These are phyloP conservation scores for Smallanthus sonchifolius DNA, from an alignment of 129 eudicot species.

Conservation along the genomic window DNA sequence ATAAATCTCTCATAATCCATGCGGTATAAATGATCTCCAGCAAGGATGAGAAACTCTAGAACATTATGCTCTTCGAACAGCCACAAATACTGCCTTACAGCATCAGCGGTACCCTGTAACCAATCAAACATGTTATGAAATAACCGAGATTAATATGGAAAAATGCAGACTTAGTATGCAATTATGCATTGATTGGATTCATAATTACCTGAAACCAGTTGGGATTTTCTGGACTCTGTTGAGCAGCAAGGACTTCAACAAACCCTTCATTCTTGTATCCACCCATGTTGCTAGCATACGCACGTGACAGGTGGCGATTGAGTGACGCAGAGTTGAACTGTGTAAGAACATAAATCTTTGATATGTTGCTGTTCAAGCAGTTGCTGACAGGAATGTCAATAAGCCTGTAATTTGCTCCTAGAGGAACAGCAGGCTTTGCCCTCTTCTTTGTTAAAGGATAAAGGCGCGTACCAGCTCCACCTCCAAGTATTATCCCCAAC, in stretches of 20 bases:
- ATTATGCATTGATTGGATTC: background rate
- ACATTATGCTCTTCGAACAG: conserved; percentile 97
- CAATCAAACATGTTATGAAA: background rate
- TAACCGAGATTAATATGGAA: background rate
- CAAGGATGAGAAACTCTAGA: conserved; percentile 78
- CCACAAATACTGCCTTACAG: conserved; percentile 97
- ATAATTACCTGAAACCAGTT: conserved; percentile 90
- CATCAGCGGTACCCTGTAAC: conserved; percentile 95
- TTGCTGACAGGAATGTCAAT: conserved; percentile 98
- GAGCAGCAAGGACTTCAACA: conserved; percentile 99
- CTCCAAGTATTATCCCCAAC: conserved; percentile 96
- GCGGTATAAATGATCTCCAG: conserved; percentile 93
- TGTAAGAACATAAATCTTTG: conserved; percentile 90
- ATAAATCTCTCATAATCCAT: conserved; percentile 95
- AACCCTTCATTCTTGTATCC: conserved; percentile 98
- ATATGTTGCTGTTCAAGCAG: conserved; percentile 90
- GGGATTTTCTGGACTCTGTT: conserved; percentile 99
- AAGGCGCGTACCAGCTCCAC: conserved; percentile 99
- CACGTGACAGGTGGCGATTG: conserved; percentile 95
- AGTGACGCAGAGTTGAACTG: conserved; percentile 98
- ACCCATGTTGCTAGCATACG: conserved; percentile 97
- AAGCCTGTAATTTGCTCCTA: conserved; percentile 96
- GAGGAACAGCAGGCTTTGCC: conserved; percentile 98
- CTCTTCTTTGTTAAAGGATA: conserved; percentile 97
- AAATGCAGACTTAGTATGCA: background rate